Conservation (phyloP, 768 basidiomycete species). For the Auriculariales sp. region DNA sequence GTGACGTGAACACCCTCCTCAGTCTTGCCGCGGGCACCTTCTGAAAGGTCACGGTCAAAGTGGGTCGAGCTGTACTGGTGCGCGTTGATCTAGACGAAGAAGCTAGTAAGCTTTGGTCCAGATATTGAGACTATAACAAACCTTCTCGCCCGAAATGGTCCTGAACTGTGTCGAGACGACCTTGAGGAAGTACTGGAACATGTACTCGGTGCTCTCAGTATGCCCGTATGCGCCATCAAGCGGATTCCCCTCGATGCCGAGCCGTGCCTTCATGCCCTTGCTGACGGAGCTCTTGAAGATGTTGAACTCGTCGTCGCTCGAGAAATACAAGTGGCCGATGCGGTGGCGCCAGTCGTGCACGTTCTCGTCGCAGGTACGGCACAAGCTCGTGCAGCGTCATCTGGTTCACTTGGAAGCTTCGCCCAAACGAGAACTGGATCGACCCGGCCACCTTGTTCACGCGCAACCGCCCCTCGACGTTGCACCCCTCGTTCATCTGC, state of each 20-base stretch:
- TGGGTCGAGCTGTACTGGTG: constrained; percentile 95
- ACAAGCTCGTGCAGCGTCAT: constrained; percentile 80
- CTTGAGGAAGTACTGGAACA: constrained; percentile 99
- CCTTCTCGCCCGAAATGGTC: constrained; percentile 58
- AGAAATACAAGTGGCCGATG: constrained; percentile 71
- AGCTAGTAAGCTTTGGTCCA: not conserved
- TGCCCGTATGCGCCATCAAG: constrained; percentile 52
- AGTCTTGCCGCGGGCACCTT: constrained; percentile 43
- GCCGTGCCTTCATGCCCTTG: constrained; percentile 46
- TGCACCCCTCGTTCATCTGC: constrained; percentile 90
- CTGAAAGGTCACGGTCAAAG: constrained; percentile 81
- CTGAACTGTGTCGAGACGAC: constrained; percentile 93
- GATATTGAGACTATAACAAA: constrained; percentile 19
- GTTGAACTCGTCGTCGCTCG: constrained; percentile 69
- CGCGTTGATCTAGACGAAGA: constrained; percentile 47
- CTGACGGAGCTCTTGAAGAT: constrained; percentile 46
- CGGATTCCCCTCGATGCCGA: constrained; percentile 66
- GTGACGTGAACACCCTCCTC: constrained; percentile 53
- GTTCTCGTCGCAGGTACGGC: constrained; percentile 73
- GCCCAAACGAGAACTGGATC: constrained; percentile 87
- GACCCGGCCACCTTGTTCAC: constrained; percentile 97
- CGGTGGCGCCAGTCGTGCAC: constrained; percentile 89
- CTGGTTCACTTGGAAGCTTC: constrained; percentile 79
- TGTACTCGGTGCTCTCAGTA: constrained; percentile 72
- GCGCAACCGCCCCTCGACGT: constrained; percentile 76